These are phyloP conservation scores for Tulasnella sp. DNA, from an alignment of 768 basidiomycete species.

Conservation along the genomic window DNA sequence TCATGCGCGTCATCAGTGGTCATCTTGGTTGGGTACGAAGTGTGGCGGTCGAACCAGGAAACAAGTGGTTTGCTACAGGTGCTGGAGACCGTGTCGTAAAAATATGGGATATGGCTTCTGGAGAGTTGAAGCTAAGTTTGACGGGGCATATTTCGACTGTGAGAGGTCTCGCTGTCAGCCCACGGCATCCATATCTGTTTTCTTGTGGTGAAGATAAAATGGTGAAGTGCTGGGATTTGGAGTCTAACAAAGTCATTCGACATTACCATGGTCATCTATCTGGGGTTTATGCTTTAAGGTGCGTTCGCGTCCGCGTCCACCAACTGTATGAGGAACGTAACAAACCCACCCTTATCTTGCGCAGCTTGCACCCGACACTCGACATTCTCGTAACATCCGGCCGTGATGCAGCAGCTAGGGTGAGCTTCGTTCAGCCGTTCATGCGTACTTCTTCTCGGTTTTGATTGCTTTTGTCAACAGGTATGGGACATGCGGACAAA, in stretches of 20 bases:
- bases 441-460: not conserved
- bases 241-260: constrained; percentile 96
- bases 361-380: constrained; percentile 79
- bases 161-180: constrained; percentile 81
- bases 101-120: constrained; percentile 95
- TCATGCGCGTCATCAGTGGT: constrained; percentile 90
- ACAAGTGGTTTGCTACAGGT: constrained; percentile 97
- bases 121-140: constrained; percentile 91
- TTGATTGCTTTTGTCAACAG: constrained; percentile 10
- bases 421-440: constrained; percentile 14
- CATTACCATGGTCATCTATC: constrained; percentile 98
- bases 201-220: constrained; percentile 99
- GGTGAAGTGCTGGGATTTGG: constrained; percentile 99
- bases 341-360: not conserved
- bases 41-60: constrained; percentile 93
- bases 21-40: constrained; percentile 97
- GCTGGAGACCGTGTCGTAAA: constrained; percentile 97
- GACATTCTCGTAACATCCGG: constrained; percentile 92
- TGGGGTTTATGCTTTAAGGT: constrained; percentile 81
- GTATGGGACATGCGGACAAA: constrained; percentile 99
- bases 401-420: constrained; percentile 90
- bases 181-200: constrained; percentile 92
- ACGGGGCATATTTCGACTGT: constrained; percentile 98
- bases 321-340: not conserved
- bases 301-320: constrained; percentile 12